These are phyloP conservation scores for Actinomucor elegans DNA, from an alignment of 371 early-diverging fungal genomes.

Conservation along the genomic window DNA sequence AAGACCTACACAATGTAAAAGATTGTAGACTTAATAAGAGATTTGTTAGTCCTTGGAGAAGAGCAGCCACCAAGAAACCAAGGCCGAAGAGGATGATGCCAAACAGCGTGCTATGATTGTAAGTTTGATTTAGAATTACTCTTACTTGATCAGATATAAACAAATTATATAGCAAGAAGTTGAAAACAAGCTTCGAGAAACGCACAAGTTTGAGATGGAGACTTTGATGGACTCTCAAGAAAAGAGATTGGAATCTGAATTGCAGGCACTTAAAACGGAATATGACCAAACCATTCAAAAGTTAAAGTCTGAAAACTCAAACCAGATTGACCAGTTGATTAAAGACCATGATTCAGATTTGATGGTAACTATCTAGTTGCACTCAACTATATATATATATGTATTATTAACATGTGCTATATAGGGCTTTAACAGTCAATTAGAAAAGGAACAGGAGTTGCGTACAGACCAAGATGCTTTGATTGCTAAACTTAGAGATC, in stretches of 20 bases:
- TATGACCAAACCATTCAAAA: background rate
- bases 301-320: background rate
- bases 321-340: background rate
- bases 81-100: background rate
- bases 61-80: too few relatives aligned
- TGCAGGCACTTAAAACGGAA: background rate
- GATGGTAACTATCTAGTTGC: too few relatives aligned
- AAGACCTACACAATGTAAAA: too few relatives aligned
- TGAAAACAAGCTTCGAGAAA: constrained; percentile 4
- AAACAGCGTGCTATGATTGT: background rate
- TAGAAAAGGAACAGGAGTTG: constrained; percentile 4
- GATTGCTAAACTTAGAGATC: constrained; percentile 5
- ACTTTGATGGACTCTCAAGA: constrained; percentile 7
- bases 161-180: constrained; percentile 3
- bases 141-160: background rate
- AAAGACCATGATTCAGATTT: constrained; percentile 3
- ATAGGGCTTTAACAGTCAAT: background rate
- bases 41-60: too few relatives aligned
- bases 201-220: constrained; percentile 9
- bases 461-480: constrained; percentile 2
- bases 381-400: background rate
- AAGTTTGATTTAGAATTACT: background rate
- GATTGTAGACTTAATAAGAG: too few relatives aligned
- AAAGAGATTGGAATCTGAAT: constrained; percentile 4
- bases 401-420: too few relatives aligned